phyloP scores from a whole-genome alignment of 331 rosid genomes.

The Telfairia occidentalis region DNA sequence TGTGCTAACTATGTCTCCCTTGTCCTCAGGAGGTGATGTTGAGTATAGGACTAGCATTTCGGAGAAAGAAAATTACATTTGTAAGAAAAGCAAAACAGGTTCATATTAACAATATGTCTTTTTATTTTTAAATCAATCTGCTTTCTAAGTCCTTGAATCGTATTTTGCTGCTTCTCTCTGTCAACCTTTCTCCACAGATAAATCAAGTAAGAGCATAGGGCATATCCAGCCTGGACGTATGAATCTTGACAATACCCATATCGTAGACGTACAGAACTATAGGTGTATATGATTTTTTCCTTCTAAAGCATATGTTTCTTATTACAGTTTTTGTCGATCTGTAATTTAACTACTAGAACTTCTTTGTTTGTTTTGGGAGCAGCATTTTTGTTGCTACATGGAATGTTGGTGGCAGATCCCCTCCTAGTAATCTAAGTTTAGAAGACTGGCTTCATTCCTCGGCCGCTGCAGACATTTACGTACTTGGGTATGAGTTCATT shows the following conservation, averaged over 20 bases:
- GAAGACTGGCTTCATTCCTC: slow-evolving; percentile 92
- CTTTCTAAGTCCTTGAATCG: not conserved
- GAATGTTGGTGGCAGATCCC: slow-evolving; percentile 98
- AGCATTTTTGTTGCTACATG: slow-evolving; percentile 93
- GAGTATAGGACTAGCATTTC: slow-evolving; percentile 73
- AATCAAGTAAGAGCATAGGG: slow-evolving; percentile 51
- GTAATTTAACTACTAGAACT: slow-evolving; percentile 14
- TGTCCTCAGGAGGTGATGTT: slow-evolving; percentile 55
- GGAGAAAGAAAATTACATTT: slow-evolving; percentile 65
- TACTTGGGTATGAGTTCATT: slow-evolving; percentile 71
- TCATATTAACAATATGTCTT: not conserved
- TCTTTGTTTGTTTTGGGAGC: slow-evolving; percentile 7
- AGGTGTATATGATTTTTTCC: slow-evolving; percentile 32
- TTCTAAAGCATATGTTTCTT: not conserved
- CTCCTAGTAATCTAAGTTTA: slow-evolving; percentile 67
- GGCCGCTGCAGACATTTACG: slow-evolving; percentile 89
- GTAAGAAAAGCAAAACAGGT: slow-evolving; percentile 88
- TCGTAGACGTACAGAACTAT: slow-evolving; percentile 84
- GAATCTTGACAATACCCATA: slow-evolving; percentile 94
- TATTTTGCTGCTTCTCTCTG: not conserved
- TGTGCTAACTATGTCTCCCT: slow-evolving; percentile 18
- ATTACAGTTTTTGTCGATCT: not conserved
- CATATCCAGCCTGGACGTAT: slow-evolving; percentile 59
- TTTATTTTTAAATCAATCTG: not conserved
- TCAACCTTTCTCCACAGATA: slow-evolving; percentile 46